Evolutionary conservation across 2,329 filamentous ascomycete species (phyloP), one percentile per base, ranked within the genome.

Genomic region (Periconia sp.): DNA sequence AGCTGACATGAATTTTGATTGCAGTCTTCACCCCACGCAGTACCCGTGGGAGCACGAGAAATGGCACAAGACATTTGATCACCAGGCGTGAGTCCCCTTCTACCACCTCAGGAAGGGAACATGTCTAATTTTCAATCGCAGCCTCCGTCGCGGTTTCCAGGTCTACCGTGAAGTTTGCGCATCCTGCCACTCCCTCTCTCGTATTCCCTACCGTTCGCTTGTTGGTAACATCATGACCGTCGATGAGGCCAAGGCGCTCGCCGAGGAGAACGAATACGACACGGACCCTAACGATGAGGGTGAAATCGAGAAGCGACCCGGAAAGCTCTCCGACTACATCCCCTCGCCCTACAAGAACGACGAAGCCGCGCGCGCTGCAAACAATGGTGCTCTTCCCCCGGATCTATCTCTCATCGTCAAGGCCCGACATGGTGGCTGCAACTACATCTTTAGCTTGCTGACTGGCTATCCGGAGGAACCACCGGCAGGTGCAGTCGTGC

Each of bases 111-210:
- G 24, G 33, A 21, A 17, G 9, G 10, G 10, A 19, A 29, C 29
- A 31, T 21, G 11, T 28, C 36, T 46, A 36, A 52, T n/a, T n/a
- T 24, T 13, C 25, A 33, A 22, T n/a, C 17, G 13, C 9, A 96
- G 92, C 66, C 91, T 99, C 59, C 94, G 94, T 74, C 92, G 94
- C 80, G 94, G 94, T 77, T 99, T 97, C 85, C 92, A 96, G 79
- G 94, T 99, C 71, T 99, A 99, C 83, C 90, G 87, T 63, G 94
- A 99, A 79, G 94, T 99, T 68, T 99, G 94, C 83, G 85, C 92
- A 51, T 90, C 90, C 64, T 99, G 94, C 84, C 94, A 99, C 82
- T 99, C 94, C 53, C 86, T 99, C 54, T 86, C 81, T 75, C 89
- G 94, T 79, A 85, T 99, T 47, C 92, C 94, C 48, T 99, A 95